Evolutionary conservation across 73 alveolate genomes (phyloP).

Genomic region (Paramecium caudatum): DNA sequence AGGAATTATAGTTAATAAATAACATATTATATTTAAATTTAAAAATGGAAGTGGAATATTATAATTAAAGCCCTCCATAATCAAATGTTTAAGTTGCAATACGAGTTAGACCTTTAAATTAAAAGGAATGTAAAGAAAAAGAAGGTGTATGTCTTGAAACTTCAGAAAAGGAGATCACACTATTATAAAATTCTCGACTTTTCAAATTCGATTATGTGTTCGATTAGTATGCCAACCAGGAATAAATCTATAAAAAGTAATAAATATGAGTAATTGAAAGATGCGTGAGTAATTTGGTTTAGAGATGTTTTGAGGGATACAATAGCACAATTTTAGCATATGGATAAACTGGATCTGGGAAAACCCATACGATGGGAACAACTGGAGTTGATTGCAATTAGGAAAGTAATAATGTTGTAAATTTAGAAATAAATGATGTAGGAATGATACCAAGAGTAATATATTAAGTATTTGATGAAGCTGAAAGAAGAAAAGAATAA

Average conservation of each 20-base stretch:
- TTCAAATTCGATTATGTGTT: constrained; percentile 95
- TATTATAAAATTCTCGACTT: constrained; percentile 69
- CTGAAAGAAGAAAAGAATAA: constrained; percentile 87
- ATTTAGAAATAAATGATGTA: constrained; percentile 80
- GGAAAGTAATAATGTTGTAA: not conserved
- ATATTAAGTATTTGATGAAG: constrained; percentile 86
- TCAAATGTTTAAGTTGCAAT: constrained; percentile 87
- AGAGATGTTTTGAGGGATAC: constrained; percentile 93
- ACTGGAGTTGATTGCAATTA: constrained; percentile 76
- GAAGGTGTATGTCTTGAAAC: constrained; percentile 77
- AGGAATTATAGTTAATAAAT: too few relatives aligned
- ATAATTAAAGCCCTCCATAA: constrained; percentile 76
- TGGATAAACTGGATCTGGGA: constrained; percentile 99
- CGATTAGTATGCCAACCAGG: constrained; percentile 87
- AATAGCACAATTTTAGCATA: constrained; percentile 98
- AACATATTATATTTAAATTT: constrained; percentile 53
- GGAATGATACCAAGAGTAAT: constrained; percentile 97
- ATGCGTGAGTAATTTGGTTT: constrained; percentile 90
- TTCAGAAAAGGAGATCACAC: constrained; percentile 42
- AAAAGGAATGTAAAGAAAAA: constrained; percentile 85
- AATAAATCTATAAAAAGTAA: constrained; percentile 84
- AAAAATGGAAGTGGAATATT: constrained; percentile 75
- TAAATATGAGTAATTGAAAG: not conserved
- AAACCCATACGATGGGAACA: constrained; percentile 98
- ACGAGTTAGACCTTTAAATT: constrained; percentile 96